Evolutionary conservation across 2,329 filamentous ascomycete species (phyloP), one percentile per base, ranked within the genome.

Genomic region (Dryadomyces quercus-mongolicae): DNA sequence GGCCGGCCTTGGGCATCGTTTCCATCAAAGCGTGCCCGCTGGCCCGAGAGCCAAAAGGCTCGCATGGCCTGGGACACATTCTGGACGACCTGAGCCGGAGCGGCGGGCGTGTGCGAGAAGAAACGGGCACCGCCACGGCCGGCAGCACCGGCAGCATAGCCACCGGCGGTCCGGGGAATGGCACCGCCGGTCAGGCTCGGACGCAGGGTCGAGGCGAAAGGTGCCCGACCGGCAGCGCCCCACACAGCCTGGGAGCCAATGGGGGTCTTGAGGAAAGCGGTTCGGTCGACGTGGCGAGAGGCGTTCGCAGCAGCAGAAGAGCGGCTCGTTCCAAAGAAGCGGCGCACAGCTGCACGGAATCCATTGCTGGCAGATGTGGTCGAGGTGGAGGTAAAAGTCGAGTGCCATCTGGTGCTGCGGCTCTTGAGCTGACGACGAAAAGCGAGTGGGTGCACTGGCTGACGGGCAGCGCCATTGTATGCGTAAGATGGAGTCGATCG

Each of bases 11-110:
- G 81, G 16, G 80, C 69, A 54, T 84, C 82, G 46, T 85, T 67
- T 13, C 92, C 92, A 66, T 95, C 87, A 62, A 91, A 96, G 55
- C 87, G 86, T 10, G 86, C 84, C 67, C 91, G 93, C 64, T 95
- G 83, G 0, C 93, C 93, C 0, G 87, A 90, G n/a, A 95, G 76
- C 71, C 88, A 85, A 70, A 98, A 96, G 13, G 90, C 91, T 53
- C 93, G 83, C 64, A 97, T 84, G 5, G 90, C 93, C 62, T 90
- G 84, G 13, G 89, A 95, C n/a, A 96, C 92, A 69, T 95, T 95
- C 68, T 93, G 86, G 52, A 97, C 81, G 49, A 97, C 89, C 67
- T 97, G 88, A 1, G 91, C 89, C 43, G 89, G 90, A 8, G 85
- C 81, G 10, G 88, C 85, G 1, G 92, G 89, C 1, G 83, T 81